Percentiles rank a stretch among this genome's conserved stretches.
Evolutionary conservation across 108 stramenopile genomes (phyloP).

Genomic region (Schizochytrium sp.): DNA sequence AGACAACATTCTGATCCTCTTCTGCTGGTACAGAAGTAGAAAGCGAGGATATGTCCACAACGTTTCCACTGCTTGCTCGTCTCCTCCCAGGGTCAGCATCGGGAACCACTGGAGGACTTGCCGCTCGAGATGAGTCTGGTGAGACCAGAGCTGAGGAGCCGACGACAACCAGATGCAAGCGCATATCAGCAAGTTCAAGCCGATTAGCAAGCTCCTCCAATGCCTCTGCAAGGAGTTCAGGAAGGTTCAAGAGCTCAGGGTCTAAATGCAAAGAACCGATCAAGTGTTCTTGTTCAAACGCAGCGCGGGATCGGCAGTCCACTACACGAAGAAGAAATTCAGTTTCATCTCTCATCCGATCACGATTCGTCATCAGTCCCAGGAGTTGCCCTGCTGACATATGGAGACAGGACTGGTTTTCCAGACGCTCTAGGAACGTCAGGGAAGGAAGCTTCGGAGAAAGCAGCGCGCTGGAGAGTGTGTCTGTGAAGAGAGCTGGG

Average conservation of each 20-base stretch:
- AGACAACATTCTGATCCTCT: conserved; percentile 3
- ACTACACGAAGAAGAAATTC: conserved; percentile 5
- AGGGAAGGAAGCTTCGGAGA: background rate
- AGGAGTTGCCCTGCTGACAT: conserved; percentile 21
- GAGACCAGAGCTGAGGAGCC: background rate
- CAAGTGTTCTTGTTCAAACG: conserved; percentile 48
- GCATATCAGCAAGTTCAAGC: background rate
- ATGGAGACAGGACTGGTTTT: conserved; percentile 16
- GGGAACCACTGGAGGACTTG: background rate
- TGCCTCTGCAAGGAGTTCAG: conserved; percentile 1
- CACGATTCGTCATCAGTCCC: conserved; percentile 11
- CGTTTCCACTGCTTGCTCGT: conserved; percentile 4
- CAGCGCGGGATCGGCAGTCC: conserved; percentile 23
- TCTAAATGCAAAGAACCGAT: conserved; percentile 50
- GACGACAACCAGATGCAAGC: conserved; percentile 21
- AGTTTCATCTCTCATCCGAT: conserved; percentile 30
- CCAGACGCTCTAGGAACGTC: conserved; percentile 23
- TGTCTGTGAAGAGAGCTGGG: background rate
- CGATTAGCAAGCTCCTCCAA: background rate
- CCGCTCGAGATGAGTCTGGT: background rate
- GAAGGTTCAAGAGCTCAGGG: conserved; percentile 40
- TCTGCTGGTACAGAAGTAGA: background rate
- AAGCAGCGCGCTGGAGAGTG: background rate
- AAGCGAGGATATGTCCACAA: background rate
- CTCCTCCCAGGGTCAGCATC: background rate